Evolutionary conservation across 106 monocot species (phyloP), one percentile per base, ranked within the genome.

Genomic region (Ottelia alismoides): DNA sequence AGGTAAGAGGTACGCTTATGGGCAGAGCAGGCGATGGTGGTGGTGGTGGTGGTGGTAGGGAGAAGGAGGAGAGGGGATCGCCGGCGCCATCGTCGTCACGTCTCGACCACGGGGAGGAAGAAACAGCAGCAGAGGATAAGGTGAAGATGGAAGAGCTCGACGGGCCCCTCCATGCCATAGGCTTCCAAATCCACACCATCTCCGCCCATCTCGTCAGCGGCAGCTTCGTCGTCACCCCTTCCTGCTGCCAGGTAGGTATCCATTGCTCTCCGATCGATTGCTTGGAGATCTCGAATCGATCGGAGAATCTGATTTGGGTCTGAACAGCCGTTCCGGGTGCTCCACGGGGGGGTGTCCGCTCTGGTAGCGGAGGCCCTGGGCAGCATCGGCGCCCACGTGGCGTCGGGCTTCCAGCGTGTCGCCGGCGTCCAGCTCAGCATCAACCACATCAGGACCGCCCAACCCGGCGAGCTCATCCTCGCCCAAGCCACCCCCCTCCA

Each of bases 351-450:
- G 1, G 58, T 94, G 25, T 88, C 88, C 53, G 84, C 88, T 16
- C 61, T 94, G 78, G 69, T 94, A n/a, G 66, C 87, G 28, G 93
- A 94, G 76, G 64, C 77, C 17, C 67, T 88, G 43, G 80, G 75
- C 28, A 94, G 93, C 76, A 76, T 88, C 28, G 93, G 93, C 26
- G 84, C 84, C 10, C 78, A 84, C 78, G 53, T 88, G 43, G 81
- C 84, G 14, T 88, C 81, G 14, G 84, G 88, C 1, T 78, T 65
- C 72, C 58, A 52, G 19, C 65, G 84, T 54, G 71, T 94, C 1
- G 88, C 94, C 47, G 94, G 94, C 18, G 61, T 94, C 18, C 88
- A 94, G 68, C 78, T 94, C 28, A 84, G 78, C 71, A 81, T 94
- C 75, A 94, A 94, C 74, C 94, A 88, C 59, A 72, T 72, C 68